Percentiles rank a stretch among this genome's conserved stretches.
These are phyloP conservation scores for Camelina laxa DNA, from an alignment of 345 rosid genomes.

Conservation along the genomic window DNA sequence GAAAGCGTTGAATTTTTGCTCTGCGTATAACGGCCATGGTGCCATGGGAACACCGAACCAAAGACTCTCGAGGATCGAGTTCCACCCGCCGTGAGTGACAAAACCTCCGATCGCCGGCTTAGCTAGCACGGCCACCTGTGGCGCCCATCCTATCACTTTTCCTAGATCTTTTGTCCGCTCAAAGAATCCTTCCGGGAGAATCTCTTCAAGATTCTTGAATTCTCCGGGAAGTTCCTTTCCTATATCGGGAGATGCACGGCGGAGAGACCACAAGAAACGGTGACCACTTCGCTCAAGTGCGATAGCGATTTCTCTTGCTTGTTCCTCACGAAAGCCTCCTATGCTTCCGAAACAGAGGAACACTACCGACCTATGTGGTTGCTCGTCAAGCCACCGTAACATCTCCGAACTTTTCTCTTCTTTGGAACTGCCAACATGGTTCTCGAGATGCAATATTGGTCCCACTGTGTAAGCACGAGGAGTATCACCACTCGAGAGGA, in stretches of 20 bases:
- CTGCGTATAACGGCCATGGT: slow-evolving; percentile 51
- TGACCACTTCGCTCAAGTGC: slow-evolving; percentile 51
- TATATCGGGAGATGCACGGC: slow-evolving; percentile 10
- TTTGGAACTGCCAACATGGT: neutral
- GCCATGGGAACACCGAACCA: slow-evolving; percentile 60
- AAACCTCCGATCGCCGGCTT: slow-evolving; percentile 54
- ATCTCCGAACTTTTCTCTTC: slow-evolving; percentile 26
- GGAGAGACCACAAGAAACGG: slow-evolving; percentile 59
- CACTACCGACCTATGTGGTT: slow-evolving; percentile 56
- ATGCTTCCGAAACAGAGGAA: slow-evolving; percentile 67
- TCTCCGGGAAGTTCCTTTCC: slow-evolving; percentile 26
- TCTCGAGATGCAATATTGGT: slow-evolving; percentile 49
- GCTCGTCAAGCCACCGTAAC: slow-evolving; percentile 53
- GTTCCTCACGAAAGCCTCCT: slow-evolving; percentile 57
- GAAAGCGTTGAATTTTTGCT: slow-evolving; percentile 64
- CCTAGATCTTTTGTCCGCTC: slow-evolving; percentile 46
- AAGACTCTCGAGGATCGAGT: slow-evolving; percentile 57
- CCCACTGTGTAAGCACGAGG: slow-evolving; percentile 53
- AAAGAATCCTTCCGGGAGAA: slow-evolving; percentile 50
- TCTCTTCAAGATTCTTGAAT: slow-evolving; percentile 13
- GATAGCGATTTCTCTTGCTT: slow-evolving; percentile 48
- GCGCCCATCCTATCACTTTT: slow-evolving; percentile 58
- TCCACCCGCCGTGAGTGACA: slow-evolving; percentile 68
- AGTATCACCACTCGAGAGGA: slow-evolving; percentile 25
- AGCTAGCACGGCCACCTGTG: slow-evolving; percentile 47